phyloP scores from a whole-genome alignment of 2,329 filamentous ascomycete species.

The Sclerotinia trifoliorum region DNA sequence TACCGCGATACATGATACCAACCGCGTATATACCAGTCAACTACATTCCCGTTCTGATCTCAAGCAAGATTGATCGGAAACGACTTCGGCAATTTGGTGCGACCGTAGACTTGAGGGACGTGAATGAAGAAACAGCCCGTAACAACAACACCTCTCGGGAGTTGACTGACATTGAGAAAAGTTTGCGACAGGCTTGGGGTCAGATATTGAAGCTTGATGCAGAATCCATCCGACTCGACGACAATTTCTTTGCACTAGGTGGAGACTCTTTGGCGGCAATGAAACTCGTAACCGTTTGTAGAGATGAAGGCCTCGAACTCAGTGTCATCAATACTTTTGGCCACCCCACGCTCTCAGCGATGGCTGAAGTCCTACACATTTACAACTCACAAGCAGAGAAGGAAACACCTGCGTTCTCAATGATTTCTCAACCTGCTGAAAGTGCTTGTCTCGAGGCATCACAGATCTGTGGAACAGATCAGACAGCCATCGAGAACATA shows the following conservation, averaged over 20 bases:
- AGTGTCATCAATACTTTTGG: constrained; percentile 47
- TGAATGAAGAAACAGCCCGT: constrained; percentile 2
- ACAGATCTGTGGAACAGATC: constrained; percentile 31
- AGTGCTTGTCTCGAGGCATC: constrained; percentile 31
- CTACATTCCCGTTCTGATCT: constrained; percentile 38
- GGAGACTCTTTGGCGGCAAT: constrained; percentile 43
- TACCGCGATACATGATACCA: constrained; percentile 42
- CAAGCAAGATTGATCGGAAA: constrained; percentile 43
- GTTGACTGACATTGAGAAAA: constrained; percentile 21
- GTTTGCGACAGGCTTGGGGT: constrained; percentile 27
- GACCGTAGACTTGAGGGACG: constrained; percentile 2
- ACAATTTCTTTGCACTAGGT: constrained; percentile 44
- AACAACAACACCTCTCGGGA: not conserved
- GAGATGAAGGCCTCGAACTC: constrained; percentile 39
- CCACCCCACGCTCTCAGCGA: constrained; percentile 45
- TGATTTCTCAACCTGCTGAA: constrained; percentile 30
- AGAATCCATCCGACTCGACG: constrained; percentile 28
- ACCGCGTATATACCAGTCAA: constrained; percentile 39
- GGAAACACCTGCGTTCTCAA: constrained; percentile 32
- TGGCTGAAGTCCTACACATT: constrained; percentile 43
- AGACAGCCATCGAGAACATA: constrained; percentile 42
- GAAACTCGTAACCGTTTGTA: constrained; percentile 46
- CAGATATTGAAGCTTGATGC: constrained; percentile 26
- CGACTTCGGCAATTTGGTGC: constrained; percentile 34
- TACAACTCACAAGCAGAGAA: constrained; percentile 1